phyloP scores from a whole-genome alignment of 805 yeast genomes.

The Yarrowia porcina region DNA sequence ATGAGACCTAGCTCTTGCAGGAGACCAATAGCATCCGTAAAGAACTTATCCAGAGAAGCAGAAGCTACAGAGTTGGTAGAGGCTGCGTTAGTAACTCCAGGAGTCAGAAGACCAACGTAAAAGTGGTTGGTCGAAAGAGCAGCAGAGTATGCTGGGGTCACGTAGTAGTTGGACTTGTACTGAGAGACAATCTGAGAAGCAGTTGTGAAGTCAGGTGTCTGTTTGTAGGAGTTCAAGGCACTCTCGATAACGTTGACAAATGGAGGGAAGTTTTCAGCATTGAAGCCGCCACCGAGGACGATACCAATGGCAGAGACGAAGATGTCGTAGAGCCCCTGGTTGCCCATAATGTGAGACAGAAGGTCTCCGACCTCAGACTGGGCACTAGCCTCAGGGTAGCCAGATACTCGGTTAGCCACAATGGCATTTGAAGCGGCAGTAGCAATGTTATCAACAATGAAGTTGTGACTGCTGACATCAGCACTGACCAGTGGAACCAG shows the following conservation, averaged over 20 bases:
- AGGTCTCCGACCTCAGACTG: background rate
- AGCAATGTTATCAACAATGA: background rate
- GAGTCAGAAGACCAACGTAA: constrained; percentile 6
- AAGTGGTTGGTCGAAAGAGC: background rate
- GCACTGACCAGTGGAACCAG: background rate
- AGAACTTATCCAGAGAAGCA: background rate
- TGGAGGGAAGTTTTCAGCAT: too few relatives aligned
- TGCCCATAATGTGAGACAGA: background rate
- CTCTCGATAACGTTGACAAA: too few relatives aligned
- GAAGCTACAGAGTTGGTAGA: constrained; percentile 5
- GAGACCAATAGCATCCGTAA: background rate
- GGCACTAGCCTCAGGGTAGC: background rate
- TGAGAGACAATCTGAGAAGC: background rate
- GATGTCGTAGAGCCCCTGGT: background rate
- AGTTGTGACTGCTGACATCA: background rate
- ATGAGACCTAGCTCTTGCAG: background rate
- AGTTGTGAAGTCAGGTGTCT: background rate
- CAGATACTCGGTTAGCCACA: background rate
- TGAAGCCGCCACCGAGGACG: too few relatives aligned
- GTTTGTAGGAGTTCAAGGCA: background rate
- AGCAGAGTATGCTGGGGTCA: background rate
- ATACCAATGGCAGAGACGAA: too few relatives aligned
- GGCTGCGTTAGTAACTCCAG: background rate
- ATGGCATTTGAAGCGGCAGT: background rate
- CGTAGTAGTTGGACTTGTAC: constrained; percentile 1